Base-by-base conservation (phyloP, 2,329 filamentous ascomycete species). In the Phyllosticta capitalensis region DNA sequence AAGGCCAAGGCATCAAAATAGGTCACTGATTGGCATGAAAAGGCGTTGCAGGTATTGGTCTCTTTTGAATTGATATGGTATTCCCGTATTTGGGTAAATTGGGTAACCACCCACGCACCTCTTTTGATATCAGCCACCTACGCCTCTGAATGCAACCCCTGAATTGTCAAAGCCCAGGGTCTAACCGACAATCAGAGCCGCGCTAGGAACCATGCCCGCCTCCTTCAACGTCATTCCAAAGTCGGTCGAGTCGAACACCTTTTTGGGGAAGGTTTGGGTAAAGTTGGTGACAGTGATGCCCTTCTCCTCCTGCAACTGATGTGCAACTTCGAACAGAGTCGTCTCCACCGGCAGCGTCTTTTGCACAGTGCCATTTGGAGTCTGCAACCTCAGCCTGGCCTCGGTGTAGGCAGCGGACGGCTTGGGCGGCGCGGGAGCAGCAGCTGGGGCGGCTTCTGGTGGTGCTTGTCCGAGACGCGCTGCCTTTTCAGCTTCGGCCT, bases 181-280 rank as follows among this genome's bases (percentile, higher is more conserved):
- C 24, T 26, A 26, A 26, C 24, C 24, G 7, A 95, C 84, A 67
- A 95, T 85, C 66, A 99, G 77, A 53, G 90, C 92, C n/a, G 92
- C 91, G 63, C 90, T 96, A 5, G 94, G 94, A 3, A 92, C 86
- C 62, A 96, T 76, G 0, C 92, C 92, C 17, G 92, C 88, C 74
- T 99, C 94, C 76, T 95, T 95, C 59, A 99, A 75, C 5, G 92
- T 94, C 81, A 94, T 87, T 38, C 89, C 89, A 68, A 96, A 91
- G 71, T 95, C 94, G 65, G 63, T 79, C 72, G 20, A 69, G 63
- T 81, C 75, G 64, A 88, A 97, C 0, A 84, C 83, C 79, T 96
- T 96, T 69, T 83, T 85, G 0, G 94, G 94, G 67, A 95, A 97
- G 20, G 86, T 96, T 66, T 87, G 88, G 1, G 87, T 84, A 71